Evolutionary conservation across 179 eudicot species (phyloP).

Genomic region (Beta lomatogona): DNA sequence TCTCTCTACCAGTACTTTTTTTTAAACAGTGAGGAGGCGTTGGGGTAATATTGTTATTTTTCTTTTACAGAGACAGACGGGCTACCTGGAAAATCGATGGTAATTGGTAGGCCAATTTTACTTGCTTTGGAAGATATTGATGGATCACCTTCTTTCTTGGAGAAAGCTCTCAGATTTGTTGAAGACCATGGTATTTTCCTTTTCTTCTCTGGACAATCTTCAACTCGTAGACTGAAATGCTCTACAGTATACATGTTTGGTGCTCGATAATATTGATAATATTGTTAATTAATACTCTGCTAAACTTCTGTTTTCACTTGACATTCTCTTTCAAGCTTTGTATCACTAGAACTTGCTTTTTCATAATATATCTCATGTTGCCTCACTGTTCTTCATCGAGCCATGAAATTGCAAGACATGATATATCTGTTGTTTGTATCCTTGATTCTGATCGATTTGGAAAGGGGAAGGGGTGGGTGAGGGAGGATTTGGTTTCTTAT

Average conservation of each 20-base stretch:
- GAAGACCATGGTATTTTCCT: constrained; percentile 74
- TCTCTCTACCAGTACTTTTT: background rate
- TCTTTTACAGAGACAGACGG: constrained; percentile 55
- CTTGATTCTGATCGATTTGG: background rate
- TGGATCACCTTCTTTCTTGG: constrained; percentile 94
- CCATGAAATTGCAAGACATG: background rate
- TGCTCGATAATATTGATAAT: background rate
- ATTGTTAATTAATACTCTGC: background rate
- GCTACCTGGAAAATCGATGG: constrained; percentile 66
- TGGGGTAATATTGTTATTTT: background rate
- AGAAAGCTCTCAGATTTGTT: constrained; percentile 87
- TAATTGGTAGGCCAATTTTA: constrained; percentile 87
- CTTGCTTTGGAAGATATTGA: constrained; percentile 97
- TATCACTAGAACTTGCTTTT: background rate
- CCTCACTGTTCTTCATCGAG: background rate
- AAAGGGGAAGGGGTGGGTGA: background rate
- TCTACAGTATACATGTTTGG: background rate
- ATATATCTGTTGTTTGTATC: background rate
- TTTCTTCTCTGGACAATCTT: background rate
- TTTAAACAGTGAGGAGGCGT: background rate
- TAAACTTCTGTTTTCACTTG: background rate
- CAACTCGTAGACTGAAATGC: background rate
- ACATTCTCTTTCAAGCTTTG: background rate
- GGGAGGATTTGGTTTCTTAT: background rate
- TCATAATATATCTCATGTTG: background rate